These are phyloP conservation scores for Diaporthe sp. DNA, from an alignment of 2,329 filamentous ascomycete species.

Conservation along the genomic window DNA sequence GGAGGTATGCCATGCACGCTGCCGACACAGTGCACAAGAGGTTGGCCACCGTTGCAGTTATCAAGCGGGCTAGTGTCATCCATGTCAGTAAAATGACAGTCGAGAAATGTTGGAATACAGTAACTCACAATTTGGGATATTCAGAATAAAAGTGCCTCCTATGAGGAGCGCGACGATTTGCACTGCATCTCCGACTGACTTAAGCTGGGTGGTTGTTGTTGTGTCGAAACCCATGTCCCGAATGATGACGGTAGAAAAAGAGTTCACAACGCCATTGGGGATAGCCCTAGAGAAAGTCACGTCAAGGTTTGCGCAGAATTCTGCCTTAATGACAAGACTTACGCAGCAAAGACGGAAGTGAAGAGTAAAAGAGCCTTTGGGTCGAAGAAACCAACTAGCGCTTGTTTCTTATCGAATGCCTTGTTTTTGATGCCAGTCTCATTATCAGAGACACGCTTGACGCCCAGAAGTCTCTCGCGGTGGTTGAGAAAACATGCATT, in stretches of 20 bases:
- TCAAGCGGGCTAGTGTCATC: background rate
- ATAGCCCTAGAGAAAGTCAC: background rate
- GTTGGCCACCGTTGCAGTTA: background rate
- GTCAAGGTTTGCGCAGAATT: no score
- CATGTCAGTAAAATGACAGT: no score
- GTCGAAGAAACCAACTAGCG: background rate
- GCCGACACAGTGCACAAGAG: background rate
- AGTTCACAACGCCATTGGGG: background rate
- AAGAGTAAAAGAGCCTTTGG: background rate
- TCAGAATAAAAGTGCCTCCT: background rate
- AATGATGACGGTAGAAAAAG: background rate
- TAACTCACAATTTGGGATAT: background rate
- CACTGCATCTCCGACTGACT: slow-evolving; percentile 54
- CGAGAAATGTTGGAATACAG: accelerated
- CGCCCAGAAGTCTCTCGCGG: background rate
- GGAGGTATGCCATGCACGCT: background rate
- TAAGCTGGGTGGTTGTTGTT: slow-evolving; percentile 51
- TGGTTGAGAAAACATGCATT: background rate
- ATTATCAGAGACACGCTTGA: background rate
- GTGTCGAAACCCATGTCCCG: slow-evolving; percentile 49
- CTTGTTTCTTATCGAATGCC: background rate
- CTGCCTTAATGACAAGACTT: background rate
- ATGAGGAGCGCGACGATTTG: slow-evolving; percentile 41
- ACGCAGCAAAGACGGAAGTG: background rate
- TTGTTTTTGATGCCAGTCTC: background rate